Conservation (phyloP, 2,329 filamentous ascomycete species). For the Penicillium olsonii region DNA sequence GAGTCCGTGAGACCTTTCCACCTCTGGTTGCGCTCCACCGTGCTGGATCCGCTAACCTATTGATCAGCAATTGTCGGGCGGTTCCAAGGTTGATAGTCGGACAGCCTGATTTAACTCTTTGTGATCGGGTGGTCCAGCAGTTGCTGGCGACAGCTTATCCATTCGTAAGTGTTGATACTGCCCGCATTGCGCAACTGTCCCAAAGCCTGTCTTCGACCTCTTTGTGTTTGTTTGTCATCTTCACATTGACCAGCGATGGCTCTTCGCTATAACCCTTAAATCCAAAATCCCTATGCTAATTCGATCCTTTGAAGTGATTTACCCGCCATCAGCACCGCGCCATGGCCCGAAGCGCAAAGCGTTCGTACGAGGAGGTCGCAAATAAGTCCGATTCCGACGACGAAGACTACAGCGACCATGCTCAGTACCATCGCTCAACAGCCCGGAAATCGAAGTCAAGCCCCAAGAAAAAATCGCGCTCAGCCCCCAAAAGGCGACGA, state of each 20-base stretch:
- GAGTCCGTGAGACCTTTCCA: slow-evolving; percentile 21
- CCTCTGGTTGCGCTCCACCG: slow-evolving; percentile 23
- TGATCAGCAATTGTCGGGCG: slow-evolving; percentile 22
- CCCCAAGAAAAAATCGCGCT: slow-evolving; percentile 34
- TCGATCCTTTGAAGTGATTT: slow-evolving; percentile 5
- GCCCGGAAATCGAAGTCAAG: slow-evolving; percentile 32
- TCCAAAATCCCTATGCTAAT: slow-evolving; percentile 2
- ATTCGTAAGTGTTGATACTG: slow-evolving; percentile 9
- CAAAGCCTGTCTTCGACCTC: not conserved
- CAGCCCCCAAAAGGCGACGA: slow-evolving; percentile 40
- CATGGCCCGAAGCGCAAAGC: slow-evolving; percentile 40
- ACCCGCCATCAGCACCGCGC: slow-evolving; percentile 13
- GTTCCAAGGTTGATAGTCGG: not conserved
- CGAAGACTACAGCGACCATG: slow-evolving; percentile 46
- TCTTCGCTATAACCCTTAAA: not conserved
- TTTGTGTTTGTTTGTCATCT: not conserved
- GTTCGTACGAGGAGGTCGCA: slow-evolving; percentile 45
- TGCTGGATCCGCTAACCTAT: slow-evolving; percentile 12
- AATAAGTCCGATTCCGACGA: slow-evolving; percentile 49
- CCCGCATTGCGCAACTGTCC: slow-evolving; percentile 6
- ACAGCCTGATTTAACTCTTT: not conserved
- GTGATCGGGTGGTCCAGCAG: slow-evolving; percentile 8
- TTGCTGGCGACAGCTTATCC: slow-evolving; percentile 12
- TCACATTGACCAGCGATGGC: not conserved
- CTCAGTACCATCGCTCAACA: slow-evolving; percentile 27